Base-by-base conservation (phyloP, 192 early-diverging fungal genomes). In the Gryganskiella cystojenkinii region DNA sequence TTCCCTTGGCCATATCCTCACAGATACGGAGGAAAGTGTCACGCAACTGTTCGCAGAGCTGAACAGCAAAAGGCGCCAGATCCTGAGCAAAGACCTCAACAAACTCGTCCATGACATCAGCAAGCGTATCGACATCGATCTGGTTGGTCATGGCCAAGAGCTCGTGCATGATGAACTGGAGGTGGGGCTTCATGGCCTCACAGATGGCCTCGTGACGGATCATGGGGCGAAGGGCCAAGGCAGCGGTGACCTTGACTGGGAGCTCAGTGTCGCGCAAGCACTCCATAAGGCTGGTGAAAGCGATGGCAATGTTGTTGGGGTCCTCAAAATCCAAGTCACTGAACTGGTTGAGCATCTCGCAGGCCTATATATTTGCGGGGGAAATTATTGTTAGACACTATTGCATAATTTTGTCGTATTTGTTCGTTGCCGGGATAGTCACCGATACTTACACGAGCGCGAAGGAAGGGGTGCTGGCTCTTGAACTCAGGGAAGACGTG, bases 401-500 rank as follows among this genome's bases (percentile, higher is more conserved):
- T n/a, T n/a, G n/a, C n/a, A n/a, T n/a, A n/a, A n/a, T n/a, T n/a
- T n/a, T n/a, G n/a, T n/a, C n/a, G n/a, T n/a, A n/a, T n/a, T n/a
- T n/a, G n/a, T n/a, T n/a, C n/a, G n/a, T n/a, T n/a, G n/a, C n/a
- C n/a, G n/a, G n/a, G n/a, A n/a, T n/a, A n/a, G n/a, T n/a, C n/a
- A n/a, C n/a, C n/a, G 22, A 53, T 78, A 72, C 90, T 75, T 57
- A 89, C 93, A 50, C 94, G 87, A 4, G 92, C 91, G 17, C 96
- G 86, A 70, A 99, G 83, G 83, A 92, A 98, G 4, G 86, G 90
- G 68, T 89, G 85, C 30, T 86, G 88, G 80, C 93, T 95, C 72
- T 86, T 90, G 82, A 99, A 93, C 73, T 98, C 96, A 15, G 96
- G 94, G 56, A 98, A 87, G 25, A 99, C 94, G 57, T 98, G 91